Conservation (phyloP, 495 filamentous ascomycete species). For the Penicillium maclennaniae region DNA sequence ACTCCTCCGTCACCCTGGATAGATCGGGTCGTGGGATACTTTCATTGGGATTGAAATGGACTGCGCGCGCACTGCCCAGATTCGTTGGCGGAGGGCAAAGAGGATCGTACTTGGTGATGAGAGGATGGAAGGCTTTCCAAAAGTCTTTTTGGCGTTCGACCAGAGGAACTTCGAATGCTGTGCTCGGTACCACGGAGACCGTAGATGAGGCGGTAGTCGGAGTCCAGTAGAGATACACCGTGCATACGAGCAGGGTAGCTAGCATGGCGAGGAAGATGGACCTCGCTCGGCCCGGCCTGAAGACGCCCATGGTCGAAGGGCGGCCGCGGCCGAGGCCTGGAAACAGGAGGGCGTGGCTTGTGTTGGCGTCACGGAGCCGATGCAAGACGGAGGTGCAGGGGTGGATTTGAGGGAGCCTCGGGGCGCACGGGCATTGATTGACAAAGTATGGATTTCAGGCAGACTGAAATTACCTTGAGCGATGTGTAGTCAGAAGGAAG, state of each 20-base stretch:
- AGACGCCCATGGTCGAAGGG: conserved; percentile 21
- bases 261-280: conserved; percentile 28
- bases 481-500: background rate
- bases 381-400: conserved; percentile 8
- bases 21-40: conserved; percentile 33
- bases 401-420: conserved; percentile 7
- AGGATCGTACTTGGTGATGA: conserved; percentile 32
- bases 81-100: conserved; percentile 30
- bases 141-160: conserved; percentile 38
- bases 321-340: background rate
- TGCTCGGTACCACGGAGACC: conserved; percentile 36
- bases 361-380: background rate
- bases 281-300: conserved; percentile 33
- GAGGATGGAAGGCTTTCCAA: conserved; percentile 36
- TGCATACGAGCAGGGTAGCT: conserved; percentile 33
- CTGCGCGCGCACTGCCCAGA: conserved; percentile 17
- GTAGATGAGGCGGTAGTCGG: conserved; percentile 29
- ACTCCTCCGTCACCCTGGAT: conserved; percentile 30
- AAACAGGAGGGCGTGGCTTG: background rate
- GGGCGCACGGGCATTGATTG: conserved; percentile 24
- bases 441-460: background rate
- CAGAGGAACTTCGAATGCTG: conserved; percentile 37
- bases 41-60: conserved; percentile 33
- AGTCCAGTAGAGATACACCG: conserved; percentile 40
- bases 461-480: background rate